Base-by-base conservation (phyloP, 2,329 filamentous ascomycete genomes). In the Tolypocladium tundrense region DNA sequence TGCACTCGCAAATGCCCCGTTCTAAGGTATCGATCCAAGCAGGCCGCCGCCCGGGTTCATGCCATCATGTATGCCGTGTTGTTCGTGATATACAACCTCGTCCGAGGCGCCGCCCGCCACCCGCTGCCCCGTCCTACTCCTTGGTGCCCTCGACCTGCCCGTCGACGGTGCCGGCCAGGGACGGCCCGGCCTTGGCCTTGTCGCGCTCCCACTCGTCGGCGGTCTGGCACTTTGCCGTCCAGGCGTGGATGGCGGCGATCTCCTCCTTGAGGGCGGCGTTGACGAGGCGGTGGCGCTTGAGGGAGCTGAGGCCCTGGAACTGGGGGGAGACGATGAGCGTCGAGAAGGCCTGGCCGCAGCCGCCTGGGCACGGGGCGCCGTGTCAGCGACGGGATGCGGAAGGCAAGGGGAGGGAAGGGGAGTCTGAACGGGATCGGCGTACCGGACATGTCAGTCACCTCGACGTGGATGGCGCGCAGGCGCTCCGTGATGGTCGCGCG, bases 361-460 rank as follows among this genome's bases (percentile, higher is more conserved):
- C 82, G 62, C 82, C 82, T 53, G 27, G 9, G 13, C 31, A 33
- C 1, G 45, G 16, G 7, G 6, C 0, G 1, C 3, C 31, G 11
- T 2, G 48, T 52, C 19, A 52, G 48, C 48, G 31, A 48, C 3
- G 24, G 24, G 24, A 27, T 27, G 3, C 24, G 24, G 24, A 4
- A 4, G 24, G 24, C 2, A 4, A 33, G 31, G 31, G 24, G 24
- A 4, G 24, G 24, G 24, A 4, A 33, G 31, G 31, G 31, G 7
- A 8, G 31, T 33, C 31, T 33, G 31, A 3, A 33, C 31, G 31
- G 31, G 5, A 6, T 1, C 3, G 7, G 31, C 43, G 59, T 82
- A 96, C 92, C 93, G 63, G 91, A 96, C 79, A 96, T 85, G 75
- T 97, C 93, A 63, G 90, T 88, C 65, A 97, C 91, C 67, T 94